phyloP scores from a whole-genome alignment of 2,329 filamentous ascomycete species.

The Elsinoe perseae region DNA sequence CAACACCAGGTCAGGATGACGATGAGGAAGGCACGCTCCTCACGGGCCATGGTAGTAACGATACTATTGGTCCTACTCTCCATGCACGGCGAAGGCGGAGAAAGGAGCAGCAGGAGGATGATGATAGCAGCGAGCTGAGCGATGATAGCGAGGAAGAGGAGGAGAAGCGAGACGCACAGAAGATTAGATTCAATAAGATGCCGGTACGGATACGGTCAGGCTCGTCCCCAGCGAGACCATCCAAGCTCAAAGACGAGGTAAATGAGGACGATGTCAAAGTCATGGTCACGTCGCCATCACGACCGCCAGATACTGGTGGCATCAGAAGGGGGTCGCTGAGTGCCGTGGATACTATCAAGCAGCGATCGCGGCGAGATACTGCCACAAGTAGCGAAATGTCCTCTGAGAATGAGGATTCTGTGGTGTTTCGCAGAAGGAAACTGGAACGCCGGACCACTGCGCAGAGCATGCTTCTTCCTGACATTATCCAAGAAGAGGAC shows the following conservation, averaged over 20 bases:
- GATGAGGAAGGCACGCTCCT: slow-evolving; percentile 65
- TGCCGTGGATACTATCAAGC: slow-evolving; percentile 54
- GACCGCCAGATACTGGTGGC: slow-evolving; percentile 33
- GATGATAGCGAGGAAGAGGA: slow-evolving; percentile 77
- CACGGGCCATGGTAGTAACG: slow-evolving; percentile 55
- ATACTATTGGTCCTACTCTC: slow-evolving; percentile 58
- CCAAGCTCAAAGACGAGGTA: slow-evolving; percentile 49
- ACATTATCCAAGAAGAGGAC: slow-evolving; percentile 46
- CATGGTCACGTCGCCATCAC: slow-evolving; percentile 50
- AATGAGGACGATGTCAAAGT: slow-evolving; percentile 33
- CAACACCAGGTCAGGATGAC: slow-evolving; percentile 51
- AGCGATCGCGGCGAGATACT: slow-evolving; percentile 63
- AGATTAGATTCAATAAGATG: slow-evolving; percentile 96
- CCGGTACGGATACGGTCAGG: slow-evolving; percentile 77
- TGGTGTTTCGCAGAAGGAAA: slow-evolving; percentile 53
- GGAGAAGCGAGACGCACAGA: slow-evolving; percentile 65
- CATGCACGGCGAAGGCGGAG: slow-evolving; percentile 59
- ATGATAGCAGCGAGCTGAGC: slow-evolving; percentile 76
- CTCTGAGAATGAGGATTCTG: slow-evolving; percentile 70
- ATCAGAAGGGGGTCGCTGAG: slow-evolving; percentile 62
- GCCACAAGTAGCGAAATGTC: slow-evolving; percentile 77
- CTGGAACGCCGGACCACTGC: slow-evolving; percentile 48
- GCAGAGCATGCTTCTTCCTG: slow-evolving; percentile 46
- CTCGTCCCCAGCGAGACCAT: slow-evolving; percentile 73
- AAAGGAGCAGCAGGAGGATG: slow-evolving; percentile 71